These are phyloP conservation scores for Nakazawaea ishiwadae DNA, from an alignment of 805 yeast species.

Conservation along the genomic window DNA sequence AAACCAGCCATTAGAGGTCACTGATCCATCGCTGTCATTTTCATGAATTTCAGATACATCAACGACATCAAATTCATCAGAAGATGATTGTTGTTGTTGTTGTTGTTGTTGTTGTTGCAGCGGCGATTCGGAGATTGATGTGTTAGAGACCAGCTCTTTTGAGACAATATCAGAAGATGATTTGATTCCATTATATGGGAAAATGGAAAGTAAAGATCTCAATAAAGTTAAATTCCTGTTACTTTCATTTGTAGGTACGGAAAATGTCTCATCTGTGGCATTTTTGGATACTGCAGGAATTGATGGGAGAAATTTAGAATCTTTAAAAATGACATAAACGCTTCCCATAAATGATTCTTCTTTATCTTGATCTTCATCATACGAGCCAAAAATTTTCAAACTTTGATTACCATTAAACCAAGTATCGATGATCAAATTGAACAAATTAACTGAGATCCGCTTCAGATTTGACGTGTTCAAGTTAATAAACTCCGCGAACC, in stretches of 20 bases:
- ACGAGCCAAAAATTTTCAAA: slow-evolving; percentile 10
- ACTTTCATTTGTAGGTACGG: background rate
- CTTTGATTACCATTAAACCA: slow-evolving; percentile 5
- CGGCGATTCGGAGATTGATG: background rate
- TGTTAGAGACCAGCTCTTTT: too few species aligned
- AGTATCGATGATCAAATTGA: slow-evolving; percentile 11
- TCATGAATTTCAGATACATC: slow-evolving; percentile 17
- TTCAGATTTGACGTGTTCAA: slow-evolving; percentile 11
- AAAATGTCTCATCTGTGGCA: background rate
- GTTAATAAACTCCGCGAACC: slow-evolving; percentile 24
- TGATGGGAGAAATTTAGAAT: slow-evolving; percentile 1
- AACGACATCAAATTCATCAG: slow-evolving; percentile 43
- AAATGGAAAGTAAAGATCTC: slow-evolving; percentile 15
- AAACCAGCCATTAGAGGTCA: slow-evolving; percentile 11
- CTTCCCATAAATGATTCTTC: slow-evolving; percentile 12
- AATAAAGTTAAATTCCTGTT: slow-evolving; percentile 13
- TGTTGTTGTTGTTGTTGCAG: background rate
- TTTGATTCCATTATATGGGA: background rate
- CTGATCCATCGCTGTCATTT: slow-evolving; percentile 14
- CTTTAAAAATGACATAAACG: slow-evolving; percentile 9
- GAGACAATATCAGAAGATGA: background rate
- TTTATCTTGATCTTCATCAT: background rate
- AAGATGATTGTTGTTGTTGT: background rate
- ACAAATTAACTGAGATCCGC: slow-evolving; percentile 8
- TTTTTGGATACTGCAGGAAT: background rate